Evolutionary conservation across 2,329 filamentous ascomycete genomes (phyloP).

Genomic region (Corinectria fuckeliana): DNA sequence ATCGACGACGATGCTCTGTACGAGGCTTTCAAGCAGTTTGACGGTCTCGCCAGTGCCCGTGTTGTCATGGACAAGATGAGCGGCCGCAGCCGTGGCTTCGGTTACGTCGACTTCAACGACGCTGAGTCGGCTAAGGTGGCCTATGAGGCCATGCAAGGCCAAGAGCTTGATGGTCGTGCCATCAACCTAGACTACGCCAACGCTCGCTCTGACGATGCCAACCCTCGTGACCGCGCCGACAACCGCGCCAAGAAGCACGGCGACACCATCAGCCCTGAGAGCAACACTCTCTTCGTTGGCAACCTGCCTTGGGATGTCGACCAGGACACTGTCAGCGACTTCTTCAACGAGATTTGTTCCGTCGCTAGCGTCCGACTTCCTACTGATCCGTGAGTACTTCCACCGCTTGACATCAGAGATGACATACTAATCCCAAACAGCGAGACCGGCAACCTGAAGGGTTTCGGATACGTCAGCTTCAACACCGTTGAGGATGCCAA

Average conservation of each 20-base stretch:
- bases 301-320: constrained; percentile 87
- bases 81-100: constrained; percentile 89
- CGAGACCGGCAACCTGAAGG: constrained; percentile 85
- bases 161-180: constrained; percentile 75
- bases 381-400: constrained; percentile 71
- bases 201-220: constrained; percentile 64
- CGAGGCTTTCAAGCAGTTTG: constrained; percentile 81
- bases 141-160: constrained; percentile 75
- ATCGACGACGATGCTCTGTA: constrained; percentile 83
- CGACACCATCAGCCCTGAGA: constrained; percentile 79
- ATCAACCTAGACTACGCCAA: constrained; percentile 83
- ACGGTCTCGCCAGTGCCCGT: constrained; percentile 74
- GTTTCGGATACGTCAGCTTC: constrained; percentile 92
- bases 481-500: constrained; percentile 82
- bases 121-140: constrained; percentile 73
- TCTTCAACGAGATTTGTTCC: constrained; percentile 74
- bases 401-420: not conserved
- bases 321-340: constrained; percentile 75
- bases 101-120: constrained; percentile 86
- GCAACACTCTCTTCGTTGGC: constrained; percentile 88
- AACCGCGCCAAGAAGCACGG: constrained; percentile 75
- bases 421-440: constrained; percentile 46
- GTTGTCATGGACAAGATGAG: constrained; percentile 83
- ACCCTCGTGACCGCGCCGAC: constrained; percentile 62
- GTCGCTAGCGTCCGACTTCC: constrained; percentile 85